Base-by-base conservation (phyloP, 495 filamentous ascomycete genomes). In the Coniosporium apollinis region DNA sequence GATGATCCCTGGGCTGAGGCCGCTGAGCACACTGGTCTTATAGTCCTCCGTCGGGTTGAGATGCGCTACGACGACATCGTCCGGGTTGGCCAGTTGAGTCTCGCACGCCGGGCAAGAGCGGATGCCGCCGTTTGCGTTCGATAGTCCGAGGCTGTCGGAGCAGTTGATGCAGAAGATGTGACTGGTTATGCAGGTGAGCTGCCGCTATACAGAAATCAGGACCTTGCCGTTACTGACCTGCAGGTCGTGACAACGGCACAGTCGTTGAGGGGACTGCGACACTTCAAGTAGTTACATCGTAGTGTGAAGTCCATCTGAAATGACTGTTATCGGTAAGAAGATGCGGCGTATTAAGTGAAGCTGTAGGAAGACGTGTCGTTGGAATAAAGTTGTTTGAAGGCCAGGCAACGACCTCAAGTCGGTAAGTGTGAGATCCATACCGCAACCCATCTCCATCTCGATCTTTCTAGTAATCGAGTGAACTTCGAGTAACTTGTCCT, bases 31-130 rank as follows among this genome's bases (percentile, higher is more conserved):
- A 41, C 82, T 83, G 0, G 83, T 87, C 50, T 93, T 93, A 64
- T 92, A 94, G 42, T 93, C 89, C 51, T 94, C 87, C 0, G 79
- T 74, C 0, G 86, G 87, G 38, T 81, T 82, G 21, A 97, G 65
- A 30, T 75, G 66, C 1, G 78, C 74, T 14, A 74, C 65, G 2
- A 83, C 73, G 14, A 71, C 79, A 58, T 91, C 85, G 47, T 93
- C 83, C 0, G 74, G 73, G 42, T 78, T 79, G 17, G 56, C 49
- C 5, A 97, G 65, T 3, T 60, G 57, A 2, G 72, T 67, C 25
- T 74, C 64, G 46, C 89, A 97, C n/a, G 82, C 84, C 33, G 89
- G 89, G 50, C 87, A 94, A 3, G 60, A 56, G 28, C 74, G 66
- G 20, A 63, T 63, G 20, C 63, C 62, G 7, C 66, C 61, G 1